Conservation (phyloP, 1,139 yeast species). For the Scheffersomyces titani region DNA sequence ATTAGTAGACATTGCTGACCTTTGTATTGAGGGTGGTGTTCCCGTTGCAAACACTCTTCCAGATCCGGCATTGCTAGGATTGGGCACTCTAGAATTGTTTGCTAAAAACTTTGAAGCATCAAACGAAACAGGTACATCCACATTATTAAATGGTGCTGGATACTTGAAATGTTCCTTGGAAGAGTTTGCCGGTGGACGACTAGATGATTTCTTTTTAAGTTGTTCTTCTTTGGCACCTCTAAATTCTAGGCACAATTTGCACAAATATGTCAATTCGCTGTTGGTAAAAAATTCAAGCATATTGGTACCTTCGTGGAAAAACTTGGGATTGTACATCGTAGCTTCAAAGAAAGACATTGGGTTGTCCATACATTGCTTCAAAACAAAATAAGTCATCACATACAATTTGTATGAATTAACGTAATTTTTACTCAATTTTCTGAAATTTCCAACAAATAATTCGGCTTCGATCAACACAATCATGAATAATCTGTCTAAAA, state of each 20-base stretch:
- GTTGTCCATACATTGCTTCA: slow-evolving; percentile 46
- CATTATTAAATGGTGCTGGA: neutral
- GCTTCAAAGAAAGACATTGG: slow-evolving; percentile 41
- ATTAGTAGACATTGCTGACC: neutral
- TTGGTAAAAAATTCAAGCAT: slow-evolving; percentile 42
- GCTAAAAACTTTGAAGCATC: slow-evolving; percentile 78
- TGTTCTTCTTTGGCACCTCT: slow-evolving; percentile 40
- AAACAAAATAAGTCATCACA: slow-evolving; percentile 44
- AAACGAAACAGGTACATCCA: slow-evolving; percentile 26
- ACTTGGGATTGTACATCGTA: slow-evolving; percentile 27
- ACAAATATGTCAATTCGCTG: slow-evolving; percentile 37
- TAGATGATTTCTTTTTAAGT: slow-evolving; percentile 17
- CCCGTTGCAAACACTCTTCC: neutral
- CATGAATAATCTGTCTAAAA: slow-evolving; percentile 36
- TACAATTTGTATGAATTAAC: slow-evolving; percentile 44
- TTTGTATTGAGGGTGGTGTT: neutral
- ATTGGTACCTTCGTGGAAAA: slow-evolving; percentile 41
- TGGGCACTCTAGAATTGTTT: slow-evolving; percentile 22
- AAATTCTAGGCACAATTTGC: slow-evolving; percentile 44
- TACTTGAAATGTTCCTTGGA: neutral
- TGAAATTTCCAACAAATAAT: slow-evolving; percentile 46
- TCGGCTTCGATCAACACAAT: slow-evolving; percentile 43
- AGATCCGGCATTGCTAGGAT: neutral
- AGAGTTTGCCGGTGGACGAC: neutral
- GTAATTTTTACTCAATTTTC: slow-evolving; percentile 39